Base-by-base conservation (phyloP, 192 early-diverging fungal genomes). In the Backusella luteola region DNA sequence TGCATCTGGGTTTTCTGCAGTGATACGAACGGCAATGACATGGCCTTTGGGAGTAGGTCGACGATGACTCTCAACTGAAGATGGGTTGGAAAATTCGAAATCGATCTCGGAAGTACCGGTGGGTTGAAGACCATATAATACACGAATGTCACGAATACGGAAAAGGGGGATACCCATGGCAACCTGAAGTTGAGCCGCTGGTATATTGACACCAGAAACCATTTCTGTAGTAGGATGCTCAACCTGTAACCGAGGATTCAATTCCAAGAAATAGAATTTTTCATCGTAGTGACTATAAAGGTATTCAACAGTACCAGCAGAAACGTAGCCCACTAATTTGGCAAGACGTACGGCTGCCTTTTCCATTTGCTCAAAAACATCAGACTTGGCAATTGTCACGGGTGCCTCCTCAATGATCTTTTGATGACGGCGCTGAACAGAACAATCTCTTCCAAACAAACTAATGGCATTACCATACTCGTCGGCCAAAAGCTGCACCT, bases 141-240 rank as follows among this genome's bases (percentile, higher is more conserved):
- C 93, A 67, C 97, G 92, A 77, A 99, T 97, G 84, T 99, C 96
- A 75, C 91, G 91, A 81, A 99, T 96, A 78, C 94, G 91, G 83
- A 93, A 92, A 79, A 99, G 87, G 29, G 97, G 97, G 71, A 99
- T 95, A 78, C 97, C 97, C 96, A 98, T 99, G 8, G 97, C 94
- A 63, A 99, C 92, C 80, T 96, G 96, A 66, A 99, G 87, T 84
- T 99, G 97, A 9, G 96, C 96, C 59, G 97, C 97, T 29, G 97
- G 97, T 74, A 99, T 86, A 79, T 99, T 97, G 76, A 98, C 97
- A 72, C 97, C 96, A 9, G 96, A 96, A 32, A 98, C 97, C 92
- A 99, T 99, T 80, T 99, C 97, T 4, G 97, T 97, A 3, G 96
- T 98, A 42, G 97, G 97, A 85, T 99, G 97, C 87, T 99, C 97